phyloP scores from a whole-genome alignment of 345 rosid genomes.

The Microcos paniculata region DNA sequence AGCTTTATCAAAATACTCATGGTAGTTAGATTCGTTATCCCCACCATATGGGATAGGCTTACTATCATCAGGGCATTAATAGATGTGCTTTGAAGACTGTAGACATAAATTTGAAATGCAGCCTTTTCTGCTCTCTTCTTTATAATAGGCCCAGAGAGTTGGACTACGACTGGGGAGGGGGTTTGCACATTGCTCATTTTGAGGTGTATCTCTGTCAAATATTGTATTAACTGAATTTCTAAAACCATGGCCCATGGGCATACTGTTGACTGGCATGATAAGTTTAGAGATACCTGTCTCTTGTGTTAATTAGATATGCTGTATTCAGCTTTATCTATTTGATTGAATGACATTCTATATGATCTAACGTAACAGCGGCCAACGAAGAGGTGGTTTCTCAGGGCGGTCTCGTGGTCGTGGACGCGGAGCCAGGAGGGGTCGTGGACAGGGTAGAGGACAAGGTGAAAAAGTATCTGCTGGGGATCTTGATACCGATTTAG shows the following conservation, averaged over 20 bases:
- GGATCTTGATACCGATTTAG: constrained; percentile 64
- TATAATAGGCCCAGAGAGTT: no score
- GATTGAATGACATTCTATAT: constrained; percentile 7
- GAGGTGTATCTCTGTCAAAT: neutral
- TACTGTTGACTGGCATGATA: neutral
- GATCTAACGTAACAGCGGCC: constrained; percentile 27
- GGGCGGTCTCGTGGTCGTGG: constrained; percentile 45
- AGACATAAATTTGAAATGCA: no score
- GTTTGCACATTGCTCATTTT: neutral
- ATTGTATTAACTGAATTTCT: neutral
- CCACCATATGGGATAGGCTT: no score
- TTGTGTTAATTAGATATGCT: neutral
- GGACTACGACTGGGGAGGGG: no score
- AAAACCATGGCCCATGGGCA: neutral
- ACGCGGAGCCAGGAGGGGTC: constrained; percentile 36
- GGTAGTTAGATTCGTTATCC: no score
- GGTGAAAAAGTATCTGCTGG: constrained; percentile 47
- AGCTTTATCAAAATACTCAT: no score
- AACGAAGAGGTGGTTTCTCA: constrained; percentile 36
- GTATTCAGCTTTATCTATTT: neutral
- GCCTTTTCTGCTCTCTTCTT: no score
- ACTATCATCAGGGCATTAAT: no score
- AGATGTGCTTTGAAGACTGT: no score
- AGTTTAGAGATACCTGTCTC: neutral
- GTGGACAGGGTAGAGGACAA: constrained; percentile 35